Base-by-base conservation (phyloP, 2,329 filamentous ascomycete species). In the Falciphora oryzae region DNA sequence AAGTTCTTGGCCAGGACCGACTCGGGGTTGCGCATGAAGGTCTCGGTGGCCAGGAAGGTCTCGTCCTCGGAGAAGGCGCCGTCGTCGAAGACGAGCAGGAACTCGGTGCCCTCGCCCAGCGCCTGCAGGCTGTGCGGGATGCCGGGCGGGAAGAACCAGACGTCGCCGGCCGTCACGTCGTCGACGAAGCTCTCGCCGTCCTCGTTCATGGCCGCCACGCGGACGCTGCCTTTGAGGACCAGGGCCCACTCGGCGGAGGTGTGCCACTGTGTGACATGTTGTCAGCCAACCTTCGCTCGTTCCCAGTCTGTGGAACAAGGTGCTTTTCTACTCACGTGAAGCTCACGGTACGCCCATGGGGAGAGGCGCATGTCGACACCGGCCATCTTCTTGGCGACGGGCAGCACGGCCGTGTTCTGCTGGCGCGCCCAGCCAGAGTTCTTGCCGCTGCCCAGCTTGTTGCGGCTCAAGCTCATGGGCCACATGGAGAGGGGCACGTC, bases 41-140 rank as follows among this genome's bases (percentile, higher is more conserved):
- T 78, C 69, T 85, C 81, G 2, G 80, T 80, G 22, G 85, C 78
- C 4, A 88, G 78, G 75, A 86, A 86, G 0, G 85, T 88, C 59
- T 78, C 79, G 64, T 87, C 83, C 73, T 88, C 85, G 63, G 78
- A 82, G 74, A 87, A 88, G 6, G 73, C 72, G 4, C 85, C 85
- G 64, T 82, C 75, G 72, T 88, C 81, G 68, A 88, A 88, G 61
- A 88, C 80, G 2, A 88, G 77, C 1, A 88, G 76, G 70, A 87
- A 87, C 70, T 88, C 85, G 57, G 75, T 77, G 1, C 85, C 85
- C 38, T 81, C 75, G 4, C 81, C 81, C 16, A 86, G 79, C 0
- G 79, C 85, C 72, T 83, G 85, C 57, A 86, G 78, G 2, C 79
- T 83, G 71, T 80, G 82, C 1, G 84, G 78, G 63, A 83, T 69